Evolutionary conservation across 2,329 filamentous ascomycete genomes (phyloP), one percentile per base, ranked within the genome.

Genomic region (Tolypocladium ovalisporum): DNA sequence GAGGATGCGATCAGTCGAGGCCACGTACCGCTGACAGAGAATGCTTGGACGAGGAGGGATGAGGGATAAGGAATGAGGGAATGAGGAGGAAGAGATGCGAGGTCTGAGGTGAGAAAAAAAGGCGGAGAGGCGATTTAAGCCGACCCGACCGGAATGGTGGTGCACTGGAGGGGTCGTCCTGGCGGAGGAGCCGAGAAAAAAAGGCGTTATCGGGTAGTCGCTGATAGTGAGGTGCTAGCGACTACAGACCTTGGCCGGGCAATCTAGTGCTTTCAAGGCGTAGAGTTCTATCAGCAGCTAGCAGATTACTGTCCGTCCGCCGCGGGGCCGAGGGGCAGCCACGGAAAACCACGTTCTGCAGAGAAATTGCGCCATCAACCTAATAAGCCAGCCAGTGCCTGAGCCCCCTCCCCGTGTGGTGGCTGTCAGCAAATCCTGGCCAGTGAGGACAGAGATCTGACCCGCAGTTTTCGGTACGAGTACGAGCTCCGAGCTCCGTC

Each of bases 51-150:
- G 42, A 51, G 29, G 42, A 51, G 29, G 52, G 24, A 35, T 10
- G 51, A 52, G 51, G 27, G 54, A 24, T 5, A 34, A 51, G 52
- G 47, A 54, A 56, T 53, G 54, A 55, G 42, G 24, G 51, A 36
- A 51, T 52, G 24, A 42, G 57, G 52, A 35, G 52, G 29, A 47
- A 40, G 37, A 58, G n/a, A 52, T 37, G 55, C 36, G 34, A 39
- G 29, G 44, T 56, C 42, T 47, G 44, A 51, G 44, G 35, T 40
- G 44, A 60, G 55, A 54, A 54, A 60, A n/a, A 56, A 36, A 57
- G 56, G 55, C 56, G 57, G 56, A 59, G 54, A 56, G 54, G 58
- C 54, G 44, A 56, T 56, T 59, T 60, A 59, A 56, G 51, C 56
- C 57, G 58, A 56, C 36, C 40, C 54, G 57, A 24, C 51, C 52